These are phyloP conservation scores for Pulveroboletus frians DNA, from an alignment of 768 basidiomycete species.

Conservation along the genomic window DNA sequence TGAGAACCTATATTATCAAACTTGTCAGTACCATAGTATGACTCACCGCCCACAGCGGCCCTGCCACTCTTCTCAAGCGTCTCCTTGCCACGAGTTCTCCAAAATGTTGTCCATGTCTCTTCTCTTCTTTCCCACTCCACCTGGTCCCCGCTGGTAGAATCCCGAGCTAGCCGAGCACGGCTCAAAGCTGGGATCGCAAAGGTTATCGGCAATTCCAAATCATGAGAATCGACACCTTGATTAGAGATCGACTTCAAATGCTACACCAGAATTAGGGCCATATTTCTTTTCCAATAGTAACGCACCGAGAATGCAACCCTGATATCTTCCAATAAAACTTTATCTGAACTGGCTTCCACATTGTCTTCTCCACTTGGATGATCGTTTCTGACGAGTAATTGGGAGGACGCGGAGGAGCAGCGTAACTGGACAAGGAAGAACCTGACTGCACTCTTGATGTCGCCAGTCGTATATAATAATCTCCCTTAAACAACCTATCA, in stretches of 20 bases:
- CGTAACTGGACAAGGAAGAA: conserved; percentile 73
- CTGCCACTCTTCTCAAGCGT: conserved; percentile 50
- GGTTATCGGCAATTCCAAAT: conserved; percentile 59
- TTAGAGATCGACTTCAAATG: conserved; percentile 64
- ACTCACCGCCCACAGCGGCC: conserved; percentile 59
- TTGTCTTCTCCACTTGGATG: conserved; percentile 20
- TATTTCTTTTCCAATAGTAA: not conserved
- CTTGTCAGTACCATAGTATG: not conserved
- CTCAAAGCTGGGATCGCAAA: conserved; percentile 60
- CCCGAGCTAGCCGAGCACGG: conserved; percentile 51
- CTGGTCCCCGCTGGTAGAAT: conserved; percentile 39
- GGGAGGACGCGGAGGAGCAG: conserved; percentile 32
- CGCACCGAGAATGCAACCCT: conserved; percentile 76
- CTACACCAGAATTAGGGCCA: conserved; percentile 36
- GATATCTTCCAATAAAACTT: conserved; percentile 83
- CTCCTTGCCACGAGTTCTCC: conserved; percentile 51
- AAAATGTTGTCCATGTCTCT: conserved; percentile 58
- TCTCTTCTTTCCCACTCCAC: conserved; percentile 62
- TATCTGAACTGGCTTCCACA: conserved; percentile 45
- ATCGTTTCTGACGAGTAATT: conserved; percentile 15
- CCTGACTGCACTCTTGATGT: conserved; percentile 67
- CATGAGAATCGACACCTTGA: conserved; percentile 35
- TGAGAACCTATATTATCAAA: not conserved
- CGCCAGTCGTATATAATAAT: conserved; percentile 86
- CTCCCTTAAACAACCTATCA: conserved; percentile 49